A percentile compares a stretch with the other conserved stretches of the same genome.
Evolutionary conservation across 2,329 filamentous ascomycete genomes (phyloP).

Genomic region (Cyanodermella asteris): DNA sequence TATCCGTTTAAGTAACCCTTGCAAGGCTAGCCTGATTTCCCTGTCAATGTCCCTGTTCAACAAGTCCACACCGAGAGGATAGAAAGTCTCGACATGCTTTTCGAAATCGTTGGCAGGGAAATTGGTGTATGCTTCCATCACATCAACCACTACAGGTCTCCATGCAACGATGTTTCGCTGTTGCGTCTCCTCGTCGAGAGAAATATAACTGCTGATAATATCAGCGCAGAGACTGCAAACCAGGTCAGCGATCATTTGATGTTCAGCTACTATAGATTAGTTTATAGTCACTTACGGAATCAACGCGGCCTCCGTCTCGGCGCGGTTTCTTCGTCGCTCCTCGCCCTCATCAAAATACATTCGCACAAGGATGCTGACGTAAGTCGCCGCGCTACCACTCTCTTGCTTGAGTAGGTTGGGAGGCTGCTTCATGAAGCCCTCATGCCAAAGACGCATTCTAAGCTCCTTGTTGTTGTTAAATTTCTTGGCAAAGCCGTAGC

Average conservation of each 20-base stretch:
- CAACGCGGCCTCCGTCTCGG: slow-evolving; percentile 73
- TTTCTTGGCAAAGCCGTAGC: slow-evolving; percentile 84
- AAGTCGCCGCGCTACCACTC: slow-evolving; percentile 75
- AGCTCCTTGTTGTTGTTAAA: slow-evolving; percentile 98
- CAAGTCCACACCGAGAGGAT: slow-evolving; percentile 65
- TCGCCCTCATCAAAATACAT: slow-evolving; percentile 88
- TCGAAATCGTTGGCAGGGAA: slow-evolving; percentile 66
- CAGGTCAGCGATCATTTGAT: slow-evolving; percentile 8
- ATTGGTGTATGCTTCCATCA: slow-evolving; percentile 73
- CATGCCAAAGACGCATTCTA: slow-evolving; percentile 79
- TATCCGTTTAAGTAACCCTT: slow-evolving; percentile 56
- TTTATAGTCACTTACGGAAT: slow-evolving; percentile 37
- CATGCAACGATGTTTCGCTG: slow-evolving; percentile 93
- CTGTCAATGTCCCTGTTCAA: slow-evolving; percentile 58
- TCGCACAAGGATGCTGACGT: slow-evolving; percentile 82
- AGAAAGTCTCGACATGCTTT: slow-evolving; percentile 61
- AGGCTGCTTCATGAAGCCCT: slow-evolving; percentile 99
- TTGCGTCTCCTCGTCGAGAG: slow-evolving; percentile 85
- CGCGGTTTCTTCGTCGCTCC: slow-evolving; percentile 57
- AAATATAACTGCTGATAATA: slow-evolving; percentile 68
- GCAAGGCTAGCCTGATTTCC: slow-evolving; percentile 58
- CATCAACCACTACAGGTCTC: slow-evolving; percentile 91
- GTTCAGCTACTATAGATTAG: no score
- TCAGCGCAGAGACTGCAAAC: slow-evolving; percentile 54
- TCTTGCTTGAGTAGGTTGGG: slow-evolving; percentile 97